phyloP scores from a whole-genome alignment of 2,329 filamentous ascomycete genomes.

The Lachnellula occidentalis region DNA sequence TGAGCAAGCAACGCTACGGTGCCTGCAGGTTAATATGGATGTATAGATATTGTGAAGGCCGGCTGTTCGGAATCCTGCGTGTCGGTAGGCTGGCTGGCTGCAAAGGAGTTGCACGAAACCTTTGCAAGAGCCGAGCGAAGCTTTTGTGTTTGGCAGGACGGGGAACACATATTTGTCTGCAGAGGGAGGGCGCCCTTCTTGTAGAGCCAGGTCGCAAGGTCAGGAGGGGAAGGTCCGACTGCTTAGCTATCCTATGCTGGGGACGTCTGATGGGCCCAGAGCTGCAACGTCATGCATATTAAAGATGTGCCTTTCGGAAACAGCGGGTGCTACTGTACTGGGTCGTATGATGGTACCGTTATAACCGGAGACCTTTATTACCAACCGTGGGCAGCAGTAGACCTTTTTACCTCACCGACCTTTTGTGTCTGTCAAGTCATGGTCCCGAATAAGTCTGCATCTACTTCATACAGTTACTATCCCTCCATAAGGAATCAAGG shows the following conservation, averaged over 20 bases:
- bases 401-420: too few species aligned
- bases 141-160: not conserved
- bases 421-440: too few species aligned
- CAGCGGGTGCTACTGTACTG: not conserved
- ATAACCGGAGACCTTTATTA: too few species aligned
- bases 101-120: not conserved
- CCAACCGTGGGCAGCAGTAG: too few species aligned
- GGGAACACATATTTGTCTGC: not conserved
- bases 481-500: too few species aligned
- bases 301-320: not conserved
- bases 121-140: not conserved
- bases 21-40: not conserved
- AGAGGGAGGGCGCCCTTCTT: not conserved
- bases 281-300: slow-evolving; percentile 13
- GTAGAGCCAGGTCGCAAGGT: not conserved
- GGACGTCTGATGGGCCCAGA: not conserved
- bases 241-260: not conserved
- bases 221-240: not conserved
- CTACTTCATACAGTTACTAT: too few species aligned
- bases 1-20: not conserved
- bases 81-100: not conserved
- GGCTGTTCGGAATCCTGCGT: not conserved
- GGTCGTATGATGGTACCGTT: not conserved
- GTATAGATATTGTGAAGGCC: not conserved
- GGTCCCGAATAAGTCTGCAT: too few species aligned